Evolutionary conservation across 2,329 filamentous ascomycete species (phyloP).

Genomic region (Neurospora crassa): DNA sequence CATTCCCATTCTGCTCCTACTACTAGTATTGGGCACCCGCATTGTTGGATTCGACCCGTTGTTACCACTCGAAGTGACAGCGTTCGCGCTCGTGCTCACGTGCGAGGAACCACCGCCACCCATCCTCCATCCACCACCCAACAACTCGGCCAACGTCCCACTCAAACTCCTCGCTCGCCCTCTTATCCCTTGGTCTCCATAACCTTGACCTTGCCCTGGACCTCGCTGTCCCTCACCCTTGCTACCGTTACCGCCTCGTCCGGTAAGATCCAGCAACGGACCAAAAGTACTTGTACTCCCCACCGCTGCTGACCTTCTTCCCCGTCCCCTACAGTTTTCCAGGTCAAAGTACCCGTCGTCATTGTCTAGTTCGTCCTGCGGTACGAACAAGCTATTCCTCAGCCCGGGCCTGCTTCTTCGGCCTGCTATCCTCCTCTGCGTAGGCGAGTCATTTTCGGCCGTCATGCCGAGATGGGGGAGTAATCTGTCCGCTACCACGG

Average conservation of each 20-base stretch:
- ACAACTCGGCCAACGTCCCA: slow-evolving; percentile 28
- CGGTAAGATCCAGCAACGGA: slow-evolving; percentile 14
- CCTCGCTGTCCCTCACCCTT: slow-evolving; percentile 10
- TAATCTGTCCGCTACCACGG: slow-evolving; percentile 47
- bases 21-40: neutral
- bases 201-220: slow-evolving; percentile 3
- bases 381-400: slow-evolving; percentile 45
- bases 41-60: neutral
- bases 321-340: slow-evolving; percentile 5
- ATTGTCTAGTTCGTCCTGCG: slow-evolving; percentile 31
- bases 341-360: slow-evolving; percentile 10
- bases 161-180: slow-evolving; percentile 30
- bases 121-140: slow-evolving; percentile 21
- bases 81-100: neutral
- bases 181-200: slow-evolving; percentile 17
- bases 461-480: slow-evolving; percentile 30
- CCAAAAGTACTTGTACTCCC: slow-evolving; percentile 4
- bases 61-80: neutral
- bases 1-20: neutral
- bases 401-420: slow-evolving; percentile 40
- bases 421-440: slow-evolving; percentile 32
- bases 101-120: neutral
- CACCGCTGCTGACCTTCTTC: slow-evolving; percentile 1
- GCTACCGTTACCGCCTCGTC: slow-evolving; percentile 5
- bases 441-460: slow-evolving; percentile 13